Evolutionary conservation across 1,284 basidiomycete genomes (phyloP).

Genomic region (Fomitopsis pinicola): DNA sequence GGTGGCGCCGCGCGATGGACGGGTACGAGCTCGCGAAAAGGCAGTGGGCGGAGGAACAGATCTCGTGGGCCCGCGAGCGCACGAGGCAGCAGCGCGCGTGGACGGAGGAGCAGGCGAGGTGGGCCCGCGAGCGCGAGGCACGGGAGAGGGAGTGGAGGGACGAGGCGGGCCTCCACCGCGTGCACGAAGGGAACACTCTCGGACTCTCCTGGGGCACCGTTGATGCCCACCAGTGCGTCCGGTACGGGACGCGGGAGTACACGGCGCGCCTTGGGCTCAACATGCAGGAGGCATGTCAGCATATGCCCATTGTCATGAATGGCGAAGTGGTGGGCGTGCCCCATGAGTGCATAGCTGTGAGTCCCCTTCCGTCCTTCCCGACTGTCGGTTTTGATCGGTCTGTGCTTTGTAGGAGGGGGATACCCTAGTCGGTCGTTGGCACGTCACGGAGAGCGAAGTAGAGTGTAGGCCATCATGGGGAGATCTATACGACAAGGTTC

Average conservation of each 20-base stretch:
- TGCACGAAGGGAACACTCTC: neutral
- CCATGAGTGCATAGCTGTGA: neutral
- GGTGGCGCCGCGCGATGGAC: neutral
- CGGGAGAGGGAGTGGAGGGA: neutral
- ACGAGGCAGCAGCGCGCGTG: neutral
- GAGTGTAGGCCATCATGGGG: neutral
- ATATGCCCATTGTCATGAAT: neutral
- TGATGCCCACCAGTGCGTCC: neutral
- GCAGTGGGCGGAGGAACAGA: neutral
- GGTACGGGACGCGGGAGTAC: neutral
- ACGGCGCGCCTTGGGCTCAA: neutral
- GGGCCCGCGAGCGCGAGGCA: neutral
- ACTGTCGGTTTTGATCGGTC: neutral
- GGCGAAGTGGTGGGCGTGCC: neutral
- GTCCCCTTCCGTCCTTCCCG: neutral
- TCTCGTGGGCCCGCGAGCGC: neutral
- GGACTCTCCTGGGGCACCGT: neutral
- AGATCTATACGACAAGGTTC: neutral
- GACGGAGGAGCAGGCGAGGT: neutral
- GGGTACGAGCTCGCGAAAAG: neutral
- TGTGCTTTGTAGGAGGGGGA: neutral
- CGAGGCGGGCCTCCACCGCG: neutral
- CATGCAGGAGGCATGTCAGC: neutral
- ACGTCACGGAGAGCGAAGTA: neutral
- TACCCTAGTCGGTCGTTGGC: neutral